Percentiles rank a stretch among this genome's conserved stretches.
These are phyloP conservation scores for Fusarium dlaminii DNA, from an alignment of 2,329 filamentous ascomycete genomes.

Conservation along the genomic window DNA sequence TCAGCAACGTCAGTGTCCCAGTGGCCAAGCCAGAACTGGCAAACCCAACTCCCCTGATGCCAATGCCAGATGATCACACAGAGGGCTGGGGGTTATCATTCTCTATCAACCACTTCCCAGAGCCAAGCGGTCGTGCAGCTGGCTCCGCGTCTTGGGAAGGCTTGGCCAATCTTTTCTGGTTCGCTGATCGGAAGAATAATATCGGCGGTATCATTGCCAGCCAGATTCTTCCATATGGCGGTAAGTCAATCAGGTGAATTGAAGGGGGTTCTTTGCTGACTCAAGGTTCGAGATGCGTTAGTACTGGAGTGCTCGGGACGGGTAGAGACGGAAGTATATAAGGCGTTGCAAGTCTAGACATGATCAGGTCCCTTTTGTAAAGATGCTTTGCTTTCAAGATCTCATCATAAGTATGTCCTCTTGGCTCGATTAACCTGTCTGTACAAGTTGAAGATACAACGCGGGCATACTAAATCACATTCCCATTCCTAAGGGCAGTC, in stretches of 20 bases:
- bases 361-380: too few species aligned
- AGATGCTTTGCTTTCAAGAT: neutral
- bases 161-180: neutral
- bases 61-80: neutral
- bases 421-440: neutral
- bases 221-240: neutral
- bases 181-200: neutral
- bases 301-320: neutral
- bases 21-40: neutral
- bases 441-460: neutral
- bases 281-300: neutral
- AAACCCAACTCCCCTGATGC: neutral
- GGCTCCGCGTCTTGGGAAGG: neutral
- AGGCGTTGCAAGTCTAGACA: neutral
- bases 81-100: neutral
- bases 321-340: neutral
- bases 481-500: neutral
- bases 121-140: neutral
- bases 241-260: rapidly evolving
- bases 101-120: neutral
- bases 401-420: neutral
- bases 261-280: neutral
- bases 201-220: neutral
- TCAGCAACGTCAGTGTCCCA: neutral
- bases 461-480: neutral